phyloP scores from a whole-genome alignment of 805 yeast species.

The Geotrichum ghanense region DNA sequence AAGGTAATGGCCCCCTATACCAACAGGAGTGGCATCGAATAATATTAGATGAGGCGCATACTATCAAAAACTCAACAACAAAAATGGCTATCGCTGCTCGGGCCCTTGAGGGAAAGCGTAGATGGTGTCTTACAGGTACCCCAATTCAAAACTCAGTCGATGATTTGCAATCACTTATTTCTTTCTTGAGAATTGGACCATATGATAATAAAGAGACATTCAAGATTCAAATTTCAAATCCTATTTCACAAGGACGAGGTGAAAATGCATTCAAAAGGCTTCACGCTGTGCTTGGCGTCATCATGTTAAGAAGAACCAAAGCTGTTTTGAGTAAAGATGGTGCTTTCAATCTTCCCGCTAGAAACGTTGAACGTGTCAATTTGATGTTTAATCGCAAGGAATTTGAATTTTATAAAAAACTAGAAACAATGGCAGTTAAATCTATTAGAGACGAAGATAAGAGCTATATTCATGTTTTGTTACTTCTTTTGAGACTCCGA shows the following conservation, averaged over 20 bases:
- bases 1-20: constrained; percentile 18
- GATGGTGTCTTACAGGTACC: constrained; percentile 58
- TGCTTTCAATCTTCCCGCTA: constrained; percentile 17
- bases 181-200: constrained; percentile 28
- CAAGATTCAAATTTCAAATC: constrained; percentile 19
- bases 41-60: constrained; percentile 58
- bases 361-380: constrained; percentile 12
- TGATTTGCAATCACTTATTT: constrained; percentile 41
- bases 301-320: constrained; percentile 40
- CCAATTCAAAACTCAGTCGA: constrained; percentile 48
- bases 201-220: constrained; percentile 16
- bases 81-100: constrained; percentile 36
- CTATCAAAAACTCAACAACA: constrained; percentile 41
- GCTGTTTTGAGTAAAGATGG: constrained; percentile 21
- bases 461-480: constrained; percentile 22
- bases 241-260: constrained; percentile 17
- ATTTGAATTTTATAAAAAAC: constrained; percentile 18
- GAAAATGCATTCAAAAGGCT: constrained; percentile 16
- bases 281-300: constrained; percentile 18
- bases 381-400: constrained; percentile 22
- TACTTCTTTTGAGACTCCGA: constrained; percentile 26
- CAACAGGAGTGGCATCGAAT: constrained; percentile 36
- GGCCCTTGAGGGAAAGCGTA: constrained; percentile 29
- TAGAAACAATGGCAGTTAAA: constrained; percentile 14
- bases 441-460: constrained; percentile 4